These are phyloP conservation scores for Yamadazyma triangularis DNA, from an alignment of 1,139 yeast species.

Conservation along the genomic window DNA sequence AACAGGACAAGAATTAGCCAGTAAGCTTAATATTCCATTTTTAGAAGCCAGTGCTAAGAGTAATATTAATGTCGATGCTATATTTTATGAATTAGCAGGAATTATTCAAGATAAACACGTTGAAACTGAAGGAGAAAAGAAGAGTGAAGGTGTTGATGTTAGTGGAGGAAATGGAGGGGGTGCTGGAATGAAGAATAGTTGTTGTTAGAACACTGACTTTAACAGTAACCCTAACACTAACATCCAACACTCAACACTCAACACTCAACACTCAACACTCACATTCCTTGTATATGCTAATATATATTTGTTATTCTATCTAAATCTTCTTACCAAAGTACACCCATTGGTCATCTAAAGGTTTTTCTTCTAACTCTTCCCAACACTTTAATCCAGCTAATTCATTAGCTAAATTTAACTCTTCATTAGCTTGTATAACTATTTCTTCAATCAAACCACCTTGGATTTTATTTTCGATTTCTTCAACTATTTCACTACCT, in stretches of 20 bases:
- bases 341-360: conserved; percentile 71
- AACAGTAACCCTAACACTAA: too few relatives aligned
- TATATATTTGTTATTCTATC: background rate
- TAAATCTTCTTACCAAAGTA: conserved; percentile 60
- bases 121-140: conserved; percentile 20
- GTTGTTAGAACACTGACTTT: conserved; percentile 41
- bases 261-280: too few relatives aligned
- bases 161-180: conserved; percentile 23
- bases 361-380: conserved; percentile 66
- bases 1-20: conserved; percentile 89
- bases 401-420: conserved; percentile 62
- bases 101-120: conserved; percentile 77
- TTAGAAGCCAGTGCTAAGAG: conserved; percentile 96
- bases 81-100: conserved; percentile 87
- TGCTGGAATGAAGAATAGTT: conserved; percentile 31
- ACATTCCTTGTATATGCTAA: background rate
- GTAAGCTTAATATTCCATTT: conserved; percentile 82
- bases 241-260: too few relatives aligned
- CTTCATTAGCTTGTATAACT: conserved; percentile 79
- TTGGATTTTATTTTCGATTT: conserved; percentile 72
- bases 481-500: conserved; percentile 55
- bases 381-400: conserved; percentile 65
- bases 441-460: conserved; percentile 84
- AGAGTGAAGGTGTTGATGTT: conserved; percentile 44
- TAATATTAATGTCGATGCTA: conserved; percentile 85